These are phyloP conservation scores for Alternaria rosae DNA, from an alignment of 2,329 filamentous ascomycete genomes.

Conservation along the genomic window DNA sequence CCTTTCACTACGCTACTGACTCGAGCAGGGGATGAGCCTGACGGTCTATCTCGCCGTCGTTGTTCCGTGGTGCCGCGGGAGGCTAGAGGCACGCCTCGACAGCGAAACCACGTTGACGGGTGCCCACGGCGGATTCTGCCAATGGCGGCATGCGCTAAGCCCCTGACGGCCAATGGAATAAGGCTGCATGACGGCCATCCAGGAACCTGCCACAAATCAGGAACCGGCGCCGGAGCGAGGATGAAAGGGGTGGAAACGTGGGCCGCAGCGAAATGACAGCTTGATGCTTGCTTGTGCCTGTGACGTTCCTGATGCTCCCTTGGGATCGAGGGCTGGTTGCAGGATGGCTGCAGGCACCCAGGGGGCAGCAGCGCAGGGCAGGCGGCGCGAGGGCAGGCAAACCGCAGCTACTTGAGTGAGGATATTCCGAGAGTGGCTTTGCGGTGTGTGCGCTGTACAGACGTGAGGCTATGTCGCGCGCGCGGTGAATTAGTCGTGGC, in stretches of 20 bases:
- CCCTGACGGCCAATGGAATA: conserved; percentile 30
- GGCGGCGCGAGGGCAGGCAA: conserved; percentile 7
- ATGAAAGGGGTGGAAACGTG: conserved; percentile 28
- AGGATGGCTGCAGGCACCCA: not conserved
- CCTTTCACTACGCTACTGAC: conserved; percentile 23
- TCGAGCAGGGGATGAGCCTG: conserved; percentile 26
- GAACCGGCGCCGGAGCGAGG: conserved; percentile 29
- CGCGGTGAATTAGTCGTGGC: conserved; percentile 26
- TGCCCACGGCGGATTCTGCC: conserved; percentile 24
- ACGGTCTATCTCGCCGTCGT: conserved; percentile 30
- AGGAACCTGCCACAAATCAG: conserved; percentile 41
- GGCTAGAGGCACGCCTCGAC: conserved; percentile 39
- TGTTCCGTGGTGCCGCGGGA: conserved; percentile 39
- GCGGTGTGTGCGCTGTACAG: conserved; percentile 12
- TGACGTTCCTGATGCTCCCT: conserved; percentile 16
- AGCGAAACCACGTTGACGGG: conserved; percentile 41
- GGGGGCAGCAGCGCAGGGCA: not conserved
- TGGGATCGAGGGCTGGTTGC: conserved; percentile 1
- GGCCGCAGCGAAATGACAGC: conserved; percentile 27
- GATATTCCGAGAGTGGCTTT: conserved; percentile 8
- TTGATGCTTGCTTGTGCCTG: conserved; percentile 24
- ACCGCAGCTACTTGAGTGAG: not conserved
- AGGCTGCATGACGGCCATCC: conserved; percentile 41
- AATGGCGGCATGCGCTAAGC: conserved; percentile 25
- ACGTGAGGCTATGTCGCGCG: conserved; percentile 17